Evolutionary conservation across 73 alveolate species (phyloP).

Genomic region (Symbiodinium natans): DNA sequence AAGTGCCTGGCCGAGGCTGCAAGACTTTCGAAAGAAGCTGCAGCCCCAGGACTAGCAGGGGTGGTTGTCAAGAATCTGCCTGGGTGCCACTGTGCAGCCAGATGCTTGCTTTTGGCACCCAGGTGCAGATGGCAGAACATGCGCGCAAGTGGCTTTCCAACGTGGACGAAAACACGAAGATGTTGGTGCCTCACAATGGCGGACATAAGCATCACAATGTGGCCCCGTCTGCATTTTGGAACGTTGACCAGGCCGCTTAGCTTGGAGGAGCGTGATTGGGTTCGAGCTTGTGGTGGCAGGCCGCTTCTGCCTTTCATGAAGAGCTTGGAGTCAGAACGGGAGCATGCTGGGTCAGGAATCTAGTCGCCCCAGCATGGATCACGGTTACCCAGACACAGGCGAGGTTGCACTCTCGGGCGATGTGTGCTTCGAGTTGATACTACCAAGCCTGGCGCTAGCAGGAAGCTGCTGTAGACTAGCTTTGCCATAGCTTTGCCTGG

Average conservation of each 20-base stretch:
- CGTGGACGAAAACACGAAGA: conserved; percentile 83
- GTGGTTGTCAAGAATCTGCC: neutral
- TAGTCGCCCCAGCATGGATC: conserved; percentile 83
- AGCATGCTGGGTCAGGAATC: conserved; percentile 52
- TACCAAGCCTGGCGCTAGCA: neutral
- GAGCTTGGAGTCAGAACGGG: neutral
- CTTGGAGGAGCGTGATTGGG: conserved; percentile 76
- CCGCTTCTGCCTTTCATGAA: neutral
- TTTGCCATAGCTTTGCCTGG: neutral
- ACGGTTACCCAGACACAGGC: conserved; percentile 85
- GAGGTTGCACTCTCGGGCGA: no score
- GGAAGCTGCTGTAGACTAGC: no score
- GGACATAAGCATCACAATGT: neutral
- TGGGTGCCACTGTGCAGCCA: neutral
- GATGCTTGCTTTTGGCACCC: neutral
- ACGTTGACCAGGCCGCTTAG: conserved; percentile 52
- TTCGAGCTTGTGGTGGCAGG: conserved; percentile 78
- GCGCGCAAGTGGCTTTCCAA: conserved; percentile 56
- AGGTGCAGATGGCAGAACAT: conserved; percentile 90
- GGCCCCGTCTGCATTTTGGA: no score
- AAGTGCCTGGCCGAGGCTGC: conserved; percentile 57
- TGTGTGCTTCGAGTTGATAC: neutral
- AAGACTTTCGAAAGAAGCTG: conserved; percentile 51
- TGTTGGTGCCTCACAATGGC: neutral
- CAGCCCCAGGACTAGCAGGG: neutral